phyloP scores from a whole-genome alignment of 1,284 basidiomycete genomes.

The Cutaneotrichosporon sp. region DNA sequence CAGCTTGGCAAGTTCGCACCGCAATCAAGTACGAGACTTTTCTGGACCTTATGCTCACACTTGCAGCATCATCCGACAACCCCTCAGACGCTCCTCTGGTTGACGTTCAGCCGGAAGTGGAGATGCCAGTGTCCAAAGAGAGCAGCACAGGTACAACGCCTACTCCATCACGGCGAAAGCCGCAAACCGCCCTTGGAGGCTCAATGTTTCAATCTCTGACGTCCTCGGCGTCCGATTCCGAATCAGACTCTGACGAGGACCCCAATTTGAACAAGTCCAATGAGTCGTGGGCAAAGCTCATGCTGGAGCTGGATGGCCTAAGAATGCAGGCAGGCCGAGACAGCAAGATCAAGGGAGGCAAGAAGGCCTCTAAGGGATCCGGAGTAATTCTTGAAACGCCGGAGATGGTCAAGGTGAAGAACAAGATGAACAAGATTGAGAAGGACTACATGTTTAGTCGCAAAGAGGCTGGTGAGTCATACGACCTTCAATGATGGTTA shows the following conservation, averaged over 20 bases:
- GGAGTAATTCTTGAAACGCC: conserved; percentile 40
- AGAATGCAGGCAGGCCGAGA: conserved; percentile 15
- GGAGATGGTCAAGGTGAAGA: conserved; percentile 53
- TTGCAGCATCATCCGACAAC: not conserved
- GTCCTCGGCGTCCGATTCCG: conserved; percentile 6
- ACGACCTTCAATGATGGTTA: not conserved
- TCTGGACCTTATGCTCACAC: not conserved
- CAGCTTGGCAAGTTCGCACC: conserved; percentile 27
- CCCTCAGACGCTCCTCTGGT: conserved; percentile 7
- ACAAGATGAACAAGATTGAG: conserved; percentile 56
- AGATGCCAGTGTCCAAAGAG: not conserved
- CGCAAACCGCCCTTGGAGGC: conserved; percentile 3
- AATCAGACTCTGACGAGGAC: conserved; percentile 47
- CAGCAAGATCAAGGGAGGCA: conserved; percentile 23
- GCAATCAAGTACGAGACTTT: not conserved
- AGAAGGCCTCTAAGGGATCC: conserved; percentile 40
- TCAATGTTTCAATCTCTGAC: conserved; percentile 34
- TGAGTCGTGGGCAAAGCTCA: conserved; percentile 50
- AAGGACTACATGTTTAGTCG: conserved; percentile 70
- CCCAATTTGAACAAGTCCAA: conserved; percentile 55
- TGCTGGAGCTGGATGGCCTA: conserved; percentile 49
- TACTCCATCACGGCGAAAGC: not conserved
- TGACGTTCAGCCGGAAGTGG: not conserved
- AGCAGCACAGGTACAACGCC: not conserved
- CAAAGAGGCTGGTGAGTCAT: conserved; percentile 54